Base-by-base conservation (phyloP, 331 rosid species). In the Malus hybrid region DNA sequence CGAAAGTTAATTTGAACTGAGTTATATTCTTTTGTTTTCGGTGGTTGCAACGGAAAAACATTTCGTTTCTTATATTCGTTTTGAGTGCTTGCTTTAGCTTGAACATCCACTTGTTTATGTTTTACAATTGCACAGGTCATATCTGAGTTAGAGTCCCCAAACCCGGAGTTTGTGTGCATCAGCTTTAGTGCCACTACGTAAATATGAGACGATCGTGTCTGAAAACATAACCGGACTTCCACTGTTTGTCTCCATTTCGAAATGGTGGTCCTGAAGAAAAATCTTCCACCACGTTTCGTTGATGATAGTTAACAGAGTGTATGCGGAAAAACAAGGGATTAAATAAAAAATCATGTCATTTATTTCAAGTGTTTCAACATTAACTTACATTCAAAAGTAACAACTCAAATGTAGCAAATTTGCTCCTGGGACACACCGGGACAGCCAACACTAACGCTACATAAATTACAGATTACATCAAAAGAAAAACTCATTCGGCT, bases 141-240 rank as follows among this genome's bases (percentile, higher is more conserved):
- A 78, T 63, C 87, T 11, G 98, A 94, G 88, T 85, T 91, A 74
- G 97, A 94, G 78, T 83, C 90, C 61, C 86, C 98, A 28, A 84
- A 81, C 76, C 83, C 88, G 3, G 78, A 85, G 64, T 81, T 83
- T 69, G 82, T 36, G 31, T 55, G 71, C 71, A 56, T 33, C 74
- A 65, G 32, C 67, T 78, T 24, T 32, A 71, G 62, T 28, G 31
- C 54, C 50, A 36, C 44, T 24, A 50, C 2, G 7, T 73, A 10
- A 11, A 18, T 33, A 24, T 29, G 42, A 55, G 59, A 55, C 10
- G 65, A 52, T 52, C 19, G 20, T 56, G 33, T 50, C 59, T 13
- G 50, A 55, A 71, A 22, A 29, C 65, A 10, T 18, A 70, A 59
- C n/a, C n/a, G 64, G 50, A 18, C 55, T 33, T 52, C 2, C 3